Evolutionary conservation across 2,329 filamentous ascomycete genomes (phyloP).

Genomic region (Pseudogymnoascus sp.): DNA sequence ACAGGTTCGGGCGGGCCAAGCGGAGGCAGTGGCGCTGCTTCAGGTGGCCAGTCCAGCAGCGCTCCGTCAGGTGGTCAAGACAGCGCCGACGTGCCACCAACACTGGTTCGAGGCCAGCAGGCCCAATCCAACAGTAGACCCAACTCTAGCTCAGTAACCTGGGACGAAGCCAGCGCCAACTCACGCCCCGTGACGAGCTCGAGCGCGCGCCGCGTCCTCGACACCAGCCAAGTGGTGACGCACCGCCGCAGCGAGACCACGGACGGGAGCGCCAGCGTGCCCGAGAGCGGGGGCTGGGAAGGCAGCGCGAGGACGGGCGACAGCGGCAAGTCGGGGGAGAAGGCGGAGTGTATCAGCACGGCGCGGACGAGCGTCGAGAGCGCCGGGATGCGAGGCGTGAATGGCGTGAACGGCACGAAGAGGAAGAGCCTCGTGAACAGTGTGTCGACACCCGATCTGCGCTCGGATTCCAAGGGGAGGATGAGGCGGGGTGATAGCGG

Average conservation of each 20-base stretch:
- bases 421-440: not conserved
- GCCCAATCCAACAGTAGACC: conserved; percentile 24
- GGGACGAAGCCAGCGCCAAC: conserved; percentile 42
- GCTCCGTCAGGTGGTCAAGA: not conserved
- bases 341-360: not conserved
- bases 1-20: not conserved
- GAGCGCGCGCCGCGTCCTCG: not conserved
- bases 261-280: not conserved
- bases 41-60: not conserved
- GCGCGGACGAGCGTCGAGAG: not conserved
- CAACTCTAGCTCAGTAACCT: conserved; percentile 31
- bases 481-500: not conserved
- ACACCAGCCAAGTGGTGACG: conserved; percentile 24
- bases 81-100: not conserved
- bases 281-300: not conserved
- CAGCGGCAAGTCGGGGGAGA: not conserved
- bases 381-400: not conserved
- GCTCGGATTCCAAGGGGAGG: not conserved
- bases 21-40: not conserved
- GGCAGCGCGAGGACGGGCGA: not conserved
- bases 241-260: conserved; percentile 42
- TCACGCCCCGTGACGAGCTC: conserved; percentile 33
- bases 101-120: conserved; percentile 15
- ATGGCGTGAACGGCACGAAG: not conserved
- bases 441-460: not conserved